phyloP scores from a whole-genome alignment of 768 basidiomycete genomes.

The Hemileccinum rubropunctum region DNA sequence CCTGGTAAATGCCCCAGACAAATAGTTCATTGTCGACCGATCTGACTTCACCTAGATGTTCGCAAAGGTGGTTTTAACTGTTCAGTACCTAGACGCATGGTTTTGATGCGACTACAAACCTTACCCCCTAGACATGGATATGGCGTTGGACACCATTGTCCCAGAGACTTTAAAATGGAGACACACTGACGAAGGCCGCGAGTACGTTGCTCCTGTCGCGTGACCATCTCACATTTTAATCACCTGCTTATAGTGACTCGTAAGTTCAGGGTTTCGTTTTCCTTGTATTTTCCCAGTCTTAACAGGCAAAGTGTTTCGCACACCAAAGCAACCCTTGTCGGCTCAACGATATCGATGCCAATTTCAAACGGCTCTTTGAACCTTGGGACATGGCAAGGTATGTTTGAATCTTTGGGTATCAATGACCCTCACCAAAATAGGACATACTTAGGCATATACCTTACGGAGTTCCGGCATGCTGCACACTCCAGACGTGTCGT shows the following conservation, averaged over 20 bases:
- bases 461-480: constrained; percentile 77
- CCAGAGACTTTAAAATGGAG: constrained; percentile 80
- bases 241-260: constrained; percentile 60
- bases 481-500: constrained; percentile 69
- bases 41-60: constrained; percentile 35
- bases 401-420: constrained; percentile 9
- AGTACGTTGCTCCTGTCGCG: constrained; percentile 44
- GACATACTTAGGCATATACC: constrained; percentile 71
- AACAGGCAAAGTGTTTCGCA: constrained; percentile 68
- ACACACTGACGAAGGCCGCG: constrained; percentile 90
- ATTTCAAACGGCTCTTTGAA: constrained; percentile 77
- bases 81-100: background rate
- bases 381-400: constrained; percentile 93
- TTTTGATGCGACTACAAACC: constrained; percentile 33
- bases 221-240: background rate
- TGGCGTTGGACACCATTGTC: constrained; percentile 87
- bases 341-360: constrained; percentile 78
- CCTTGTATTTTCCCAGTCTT: background rate
- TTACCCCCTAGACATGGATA: constrained; percentile 76
- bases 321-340: constrained; percentile 85
- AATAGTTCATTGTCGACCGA: background rate
- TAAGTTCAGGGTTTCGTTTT: constrained; percentile 34
- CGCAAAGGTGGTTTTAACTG: constrained; percentile 41
- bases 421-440: constrained; percentile 1
- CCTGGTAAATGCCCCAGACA: constrained; percentile 44